Conservation (phyloP, 306 rosid genomes). For the Potentilla sterilis region DNA sequence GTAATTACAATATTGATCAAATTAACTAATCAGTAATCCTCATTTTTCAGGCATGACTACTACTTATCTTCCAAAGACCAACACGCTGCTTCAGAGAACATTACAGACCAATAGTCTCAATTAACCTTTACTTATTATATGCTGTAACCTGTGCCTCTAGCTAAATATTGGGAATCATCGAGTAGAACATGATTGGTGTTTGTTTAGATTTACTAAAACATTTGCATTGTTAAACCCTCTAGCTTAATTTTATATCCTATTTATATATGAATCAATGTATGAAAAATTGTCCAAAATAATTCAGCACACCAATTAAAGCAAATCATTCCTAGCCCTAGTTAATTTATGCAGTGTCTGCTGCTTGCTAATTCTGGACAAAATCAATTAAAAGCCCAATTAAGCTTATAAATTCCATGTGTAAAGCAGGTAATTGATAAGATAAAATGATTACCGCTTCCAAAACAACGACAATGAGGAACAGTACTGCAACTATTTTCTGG, state of each 20-base stretch:
- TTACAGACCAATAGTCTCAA: not conserved
- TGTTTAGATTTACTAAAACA: not conserved
- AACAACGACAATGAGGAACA: not conserved
- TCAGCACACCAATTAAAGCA: not conserved
- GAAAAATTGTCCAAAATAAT: not conserved
- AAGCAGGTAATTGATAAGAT: not conserved
- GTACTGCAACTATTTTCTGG: not conserved
- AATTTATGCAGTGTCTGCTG: not conserved
- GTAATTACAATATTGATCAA: not conserved
- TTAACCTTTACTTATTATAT: not conserved
- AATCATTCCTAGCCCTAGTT: not conserved
- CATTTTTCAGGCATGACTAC: slow-evolving; percentile 17
- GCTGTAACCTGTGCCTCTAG: not conserved
- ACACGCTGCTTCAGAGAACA: slow-evolving; percentile 5
- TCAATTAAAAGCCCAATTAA: not conserved
- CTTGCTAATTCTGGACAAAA: not conserved
- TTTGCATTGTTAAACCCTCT: not conserved
- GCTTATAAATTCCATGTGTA: not conserved
- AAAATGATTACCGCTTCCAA: not conserved
- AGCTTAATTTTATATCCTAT: not conserved
- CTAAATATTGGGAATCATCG: not conserved
- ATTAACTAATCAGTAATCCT: not conserved
- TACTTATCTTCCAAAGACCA: not conserved
- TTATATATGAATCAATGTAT: not conserved
- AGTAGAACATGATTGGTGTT: not conserved